Conservation (phyloP, 2,329 filamentous ascomycete genomes). For the Fusarium guadeloupense region DNA sequence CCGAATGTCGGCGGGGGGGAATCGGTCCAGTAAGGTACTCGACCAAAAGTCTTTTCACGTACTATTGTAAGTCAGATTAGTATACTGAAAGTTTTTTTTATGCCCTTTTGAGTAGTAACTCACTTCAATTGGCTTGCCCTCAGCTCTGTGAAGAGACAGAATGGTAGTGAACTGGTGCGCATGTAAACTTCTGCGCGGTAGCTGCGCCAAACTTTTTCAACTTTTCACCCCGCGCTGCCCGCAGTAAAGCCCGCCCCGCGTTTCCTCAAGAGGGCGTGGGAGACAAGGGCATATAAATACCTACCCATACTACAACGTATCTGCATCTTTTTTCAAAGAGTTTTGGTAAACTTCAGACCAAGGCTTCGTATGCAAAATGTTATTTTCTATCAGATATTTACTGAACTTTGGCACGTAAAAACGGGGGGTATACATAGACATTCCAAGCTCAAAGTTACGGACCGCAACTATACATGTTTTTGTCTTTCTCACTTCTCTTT, state of each 20-base stretch:
- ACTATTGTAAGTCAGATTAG: slow-evolving; percentile 5
- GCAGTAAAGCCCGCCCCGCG: too few species aligned
- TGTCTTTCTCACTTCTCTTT: not conserved
- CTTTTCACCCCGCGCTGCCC: slow-evolving; percentile 29
- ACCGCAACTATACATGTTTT: not conserved
- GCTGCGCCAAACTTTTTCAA: slow-evolving; percentile 25
- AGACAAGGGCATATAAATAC: too few species aligned
- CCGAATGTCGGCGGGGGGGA: slow-evolving; percentile 26
- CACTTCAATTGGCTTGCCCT: slow-evolving; percentile 31
- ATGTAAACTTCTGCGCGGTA: not conserved
- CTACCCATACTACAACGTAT: slow-evolving; percentile 2
- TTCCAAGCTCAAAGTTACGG: slow-evolving; percentile 23
- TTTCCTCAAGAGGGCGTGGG: not conserved
- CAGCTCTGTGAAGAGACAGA: slow-evolving; percentile 32
- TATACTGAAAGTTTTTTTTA: not conserved
- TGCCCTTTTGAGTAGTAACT: not conserved
- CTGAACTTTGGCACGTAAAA: not conserved
- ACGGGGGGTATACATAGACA: slow-evolving; percentile 21
- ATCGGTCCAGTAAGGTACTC: slow-evolving; percentile 17
- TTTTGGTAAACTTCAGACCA: not conserved
- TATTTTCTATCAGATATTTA: slow-evolving; percentile 4
- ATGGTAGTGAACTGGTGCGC: slow-evolving; percentile 3
- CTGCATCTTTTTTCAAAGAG: not conserved
- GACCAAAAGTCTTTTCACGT: slow-evolving; percentile 8
- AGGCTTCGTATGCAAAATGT: not conserved